A percentile compares a stretch with the other conserved stretches of the same genome.
These are phyloP conservation scores for Chaetomium fimeti DNA, from an alignment of 495 filamentous ascomycete species.

Conservation along the genomic window DNA sequence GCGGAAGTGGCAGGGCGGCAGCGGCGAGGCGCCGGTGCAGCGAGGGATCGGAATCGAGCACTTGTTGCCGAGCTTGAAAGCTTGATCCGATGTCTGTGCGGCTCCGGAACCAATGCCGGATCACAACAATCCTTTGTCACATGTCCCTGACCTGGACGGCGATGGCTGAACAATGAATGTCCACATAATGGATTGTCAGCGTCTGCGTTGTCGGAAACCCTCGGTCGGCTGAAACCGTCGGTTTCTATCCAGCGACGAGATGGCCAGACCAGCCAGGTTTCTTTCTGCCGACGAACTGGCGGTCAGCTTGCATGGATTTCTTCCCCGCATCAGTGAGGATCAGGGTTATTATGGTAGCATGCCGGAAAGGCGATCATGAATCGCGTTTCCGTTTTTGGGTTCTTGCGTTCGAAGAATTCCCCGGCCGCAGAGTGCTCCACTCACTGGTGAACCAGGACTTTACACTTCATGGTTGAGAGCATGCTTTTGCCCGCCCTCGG, in stretches of 20 bases:
- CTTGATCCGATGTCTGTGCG: conserved; percentile 34
- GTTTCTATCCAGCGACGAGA: not conserved
- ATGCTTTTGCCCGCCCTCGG: no score
- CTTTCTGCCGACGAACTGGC: conserved; percentile 34
- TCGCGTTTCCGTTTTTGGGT: conserved; percentile 26
- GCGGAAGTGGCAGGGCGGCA: not conserved
- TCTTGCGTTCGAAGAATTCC: conserved; percentile 12
- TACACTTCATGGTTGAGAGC: not conserved
- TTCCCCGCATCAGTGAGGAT: conserved; percentile 32
- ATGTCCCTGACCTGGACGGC: not conserved
- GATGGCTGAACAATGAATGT: not conserved
- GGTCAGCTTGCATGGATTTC: conserved; percentile 34
- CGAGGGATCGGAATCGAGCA: not conserved
- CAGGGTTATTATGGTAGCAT: conserved; percentile 28
- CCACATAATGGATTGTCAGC: not conserved
- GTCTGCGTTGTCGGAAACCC: conserved; percentile 13
- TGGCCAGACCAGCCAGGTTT: not conserved
- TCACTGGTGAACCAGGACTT: not conserved
- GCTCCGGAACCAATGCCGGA: conserved; percentile 27
- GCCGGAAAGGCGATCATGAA: conserved; percentile 35
- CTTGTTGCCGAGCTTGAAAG: not conserved
- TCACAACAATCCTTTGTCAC: conserved; percentile 1
- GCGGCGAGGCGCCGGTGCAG: not conserved
- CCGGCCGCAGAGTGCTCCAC: conserved; percentile 1
- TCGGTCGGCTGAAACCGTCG: no score